A percentile compares a stretch with the other conserved stretches of the same genome.
Conservation (phyloP, 148 eudicot genomes). For the Hydrangea macrophylla region DNA sequence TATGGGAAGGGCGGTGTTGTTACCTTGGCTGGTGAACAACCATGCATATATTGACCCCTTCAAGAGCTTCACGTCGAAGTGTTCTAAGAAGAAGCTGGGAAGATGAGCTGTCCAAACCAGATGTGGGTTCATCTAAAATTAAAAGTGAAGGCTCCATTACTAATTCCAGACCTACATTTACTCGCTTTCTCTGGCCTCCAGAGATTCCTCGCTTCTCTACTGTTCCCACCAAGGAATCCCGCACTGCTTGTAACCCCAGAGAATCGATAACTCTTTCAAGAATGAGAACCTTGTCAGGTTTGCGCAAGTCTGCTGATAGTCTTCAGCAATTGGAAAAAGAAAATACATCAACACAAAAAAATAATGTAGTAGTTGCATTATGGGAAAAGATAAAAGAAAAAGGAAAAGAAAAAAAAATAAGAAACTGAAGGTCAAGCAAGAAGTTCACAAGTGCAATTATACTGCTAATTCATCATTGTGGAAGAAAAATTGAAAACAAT, state of each 20-base stretch:
- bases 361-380: background rate
- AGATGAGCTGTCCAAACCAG: conserved; percentile 51
- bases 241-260: conserved; percentile 39
- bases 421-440: background rate
- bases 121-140: conserved; percentile 56
- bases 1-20: too few species aligned
- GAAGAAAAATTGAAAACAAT: too few species aligned
- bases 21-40: conserved; percentile 57
- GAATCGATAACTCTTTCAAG: conserved; percentile 49
- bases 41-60: conserved; percentile 49
- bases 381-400: background rate
- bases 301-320: conserved; percentile 35
- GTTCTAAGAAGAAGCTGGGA: conserved; percentile 47
- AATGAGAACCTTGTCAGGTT: conserved; percentile 41
- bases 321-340: conserved; percentile 19
- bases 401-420: conserved; percentile 3
- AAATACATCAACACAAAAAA: conserved; percentile 3
- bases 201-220: conserved; percentile 54
- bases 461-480: too few species aligned
- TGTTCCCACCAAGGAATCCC: conserved; percentile 46
- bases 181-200: conserved; percentile 51
- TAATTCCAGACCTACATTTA: conserved; percentile 51
- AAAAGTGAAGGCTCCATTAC: conserved; percentile 52
- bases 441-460: too few species aligned
- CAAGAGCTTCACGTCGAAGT: conserved; percentile 48